A percentile compares a stretch with the other conserved stretches of the same genome.
Evolutionary conservation across 257 asterid genomes (phyloP).

Genomic region (Nicotiana otophora): DNA sequence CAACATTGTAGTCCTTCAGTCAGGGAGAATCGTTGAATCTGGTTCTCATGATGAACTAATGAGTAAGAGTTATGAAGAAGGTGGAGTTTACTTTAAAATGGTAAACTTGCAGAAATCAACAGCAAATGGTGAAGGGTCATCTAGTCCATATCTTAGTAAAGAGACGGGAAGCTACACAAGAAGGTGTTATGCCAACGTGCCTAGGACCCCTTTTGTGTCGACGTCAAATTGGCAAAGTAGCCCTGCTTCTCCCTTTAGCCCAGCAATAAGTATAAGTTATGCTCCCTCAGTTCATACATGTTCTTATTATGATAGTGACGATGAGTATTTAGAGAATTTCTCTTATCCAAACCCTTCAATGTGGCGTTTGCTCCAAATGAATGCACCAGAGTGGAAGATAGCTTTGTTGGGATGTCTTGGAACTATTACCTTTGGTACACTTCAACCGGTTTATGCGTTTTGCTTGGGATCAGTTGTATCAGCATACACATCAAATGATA

Average conservation of each 20-base stretch:
- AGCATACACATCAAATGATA: conserved; percentile 31
- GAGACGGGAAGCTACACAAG: conserved; percentile 7
- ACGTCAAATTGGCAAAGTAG: conserved; percentile 44
- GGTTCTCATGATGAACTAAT: conserved; percentile 64
- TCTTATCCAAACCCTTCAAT: conserved; percentile 23
- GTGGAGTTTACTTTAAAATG: conserved; percentile 50
- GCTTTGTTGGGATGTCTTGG: conserved; percentile 63
- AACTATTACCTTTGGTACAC: conserved; percentile 46
- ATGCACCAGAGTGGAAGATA: conserved; percentile 66
- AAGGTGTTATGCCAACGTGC: neutral
- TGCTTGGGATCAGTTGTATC: conserved; percentile 62
- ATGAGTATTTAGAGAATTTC: conserved; percentile 15
- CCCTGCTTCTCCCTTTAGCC: conserved; percentile 47
- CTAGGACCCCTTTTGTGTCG: conserved; percentile 25
- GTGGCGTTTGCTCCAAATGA: conserved; percentile 50
- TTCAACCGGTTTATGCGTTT: conserved; percentile 58
- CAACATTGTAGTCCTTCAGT: conserved; percentile 45
- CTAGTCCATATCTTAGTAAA: conserved; percentile 1
- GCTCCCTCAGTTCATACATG: conserved; percentile 33
- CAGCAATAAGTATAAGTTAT: conserved; percentile 25
- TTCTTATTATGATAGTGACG: conserved; percentile 40
- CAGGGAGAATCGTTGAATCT: conserved; percentile 53
- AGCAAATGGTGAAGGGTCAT: conserved; percentile 7
- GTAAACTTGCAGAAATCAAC: conserved; percentile 45
- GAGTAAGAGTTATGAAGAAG: conserved; percentile 24